phyloP scores from a whole-genome alignment of 208 protist species.

The Kentomonas sorsogonicus region DNA sequence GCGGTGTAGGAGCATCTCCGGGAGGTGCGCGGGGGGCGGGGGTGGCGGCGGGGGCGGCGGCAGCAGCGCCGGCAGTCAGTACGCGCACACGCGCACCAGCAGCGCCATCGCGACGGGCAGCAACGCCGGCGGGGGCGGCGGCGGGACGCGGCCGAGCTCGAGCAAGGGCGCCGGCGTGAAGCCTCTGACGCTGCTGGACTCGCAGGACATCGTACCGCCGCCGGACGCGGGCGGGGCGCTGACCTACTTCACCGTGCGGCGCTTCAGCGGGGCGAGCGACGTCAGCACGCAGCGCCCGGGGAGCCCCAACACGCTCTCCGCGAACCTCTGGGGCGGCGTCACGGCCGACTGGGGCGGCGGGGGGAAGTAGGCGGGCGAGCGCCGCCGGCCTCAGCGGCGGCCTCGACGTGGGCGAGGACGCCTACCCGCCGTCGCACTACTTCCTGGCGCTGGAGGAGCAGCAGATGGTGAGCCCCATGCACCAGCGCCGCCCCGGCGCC shows the following conservation, averaged over 20 bases:
- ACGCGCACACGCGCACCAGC: neutral
- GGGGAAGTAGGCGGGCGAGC: no score
- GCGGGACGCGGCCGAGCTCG: neutral
- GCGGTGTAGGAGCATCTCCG: no score
- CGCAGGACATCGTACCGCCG: neutral
- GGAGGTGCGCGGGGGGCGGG: neutral
- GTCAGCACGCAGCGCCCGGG: no score
- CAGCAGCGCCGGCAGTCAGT: slow-evolving; percentile 13
- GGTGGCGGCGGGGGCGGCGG: neutral
- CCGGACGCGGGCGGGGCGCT: no score
- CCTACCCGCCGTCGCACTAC: slow-evolving; percentile 28
- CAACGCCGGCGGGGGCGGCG: neutral
- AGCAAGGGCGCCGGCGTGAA: neutral
- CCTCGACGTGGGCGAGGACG: no score
- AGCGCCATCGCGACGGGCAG: neutral
- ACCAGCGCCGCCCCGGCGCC: slow-evolving; percentile 16
- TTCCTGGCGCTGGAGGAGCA: slow-evolving; percentile 25
- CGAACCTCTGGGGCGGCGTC: no score
- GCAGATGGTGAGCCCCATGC: slow-evolving; percentile 15
- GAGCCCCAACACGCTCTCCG: no score
- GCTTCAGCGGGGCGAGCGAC: no score
- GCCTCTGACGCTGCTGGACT: no score
- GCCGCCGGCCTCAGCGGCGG: no score
- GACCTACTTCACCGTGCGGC: no score
- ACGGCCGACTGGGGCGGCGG: no score